A percentile compares a stretch with the other conserved stretches of the same genome.
Conservation (phyloP, 1,284 basidiomycete species). For the Kwoniella shivajii region DNA sequence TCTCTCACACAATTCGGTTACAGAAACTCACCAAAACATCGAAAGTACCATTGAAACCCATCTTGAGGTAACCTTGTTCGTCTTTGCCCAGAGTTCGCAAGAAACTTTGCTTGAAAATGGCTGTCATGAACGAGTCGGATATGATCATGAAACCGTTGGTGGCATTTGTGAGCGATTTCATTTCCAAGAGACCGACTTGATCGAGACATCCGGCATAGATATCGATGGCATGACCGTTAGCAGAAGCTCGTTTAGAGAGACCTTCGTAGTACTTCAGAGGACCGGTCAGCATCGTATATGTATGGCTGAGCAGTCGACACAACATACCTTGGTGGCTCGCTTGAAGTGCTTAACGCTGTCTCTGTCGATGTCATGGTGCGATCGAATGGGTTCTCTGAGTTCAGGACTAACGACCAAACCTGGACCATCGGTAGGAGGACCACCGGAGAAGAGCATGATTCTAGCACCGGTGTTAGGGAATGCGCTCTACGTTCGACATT, state of each 20-base stretch:
- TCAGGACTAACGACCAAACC: conserved; percentile 96
- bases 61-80: conserved; percentile 85
- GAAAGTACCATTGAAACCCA: conserved; percentile 99
- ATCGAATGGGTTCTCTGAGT: conserved; percentile 95
- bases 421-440: conserved; percentile 95
- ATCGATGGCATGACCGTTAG: conserved; percentile 93
- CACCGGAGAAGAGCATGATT: conserved; percentile 96
- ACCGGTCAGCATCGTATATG: background rate
- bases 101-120: conserved; percentile 99
- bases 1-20: background rate
- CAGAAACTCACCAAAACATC: conserved; percentile 77
- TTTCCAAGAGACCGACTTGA: conserved; percentile 96
- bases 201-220: conserved; percentile 97
- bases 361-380: conserved; percentile 98
- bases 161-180: conserved; percentile 92
- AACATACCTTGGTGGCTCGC: conserved; percentile 82
- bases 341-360: conserved; percentile 98
- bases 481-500: conserved; percentile 62
- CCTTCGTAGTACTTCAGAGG: conserved; percentile 83
- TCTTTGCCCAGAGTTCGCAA: conserved; percentile 92
- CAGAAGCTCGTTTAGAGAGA: conserved; percentile 88
- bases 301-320: background rate
- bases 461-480: conserved; percentile 95
- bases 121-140: conserved; percentile 96
- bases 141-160: conserved; percentile 97